Evolutionary conservation across 2,329 filamentous ascomycete genomes (phyloP), one percentile per base, ranked within the genome.

Genomic region (Calonectria fujianensis): DNA sequence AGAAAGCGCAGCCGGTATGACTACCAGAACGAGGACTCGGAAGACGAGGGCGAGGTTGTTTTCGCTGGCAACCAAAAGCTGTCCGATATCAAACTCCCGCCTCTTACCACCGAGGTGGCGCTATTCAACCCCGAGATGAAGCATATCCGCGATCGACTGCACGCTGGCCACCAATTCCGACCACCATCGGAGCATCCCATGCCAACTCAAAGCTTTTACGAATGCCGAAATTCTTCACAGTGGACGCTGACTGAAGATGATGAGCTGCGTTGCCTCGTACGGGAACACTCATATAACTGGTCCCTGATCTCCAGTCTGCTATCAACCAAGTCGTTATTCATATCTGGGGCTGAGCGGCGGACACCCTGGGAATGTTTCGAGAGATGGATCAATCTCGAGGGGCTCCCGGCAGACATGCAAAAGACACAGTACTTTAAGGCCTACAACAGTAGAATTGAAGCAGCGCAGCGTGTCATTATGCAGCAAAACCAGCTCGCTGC

Each of bases 311-410:
- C 96, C 1, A 94, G 92, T 79, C 93, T 96, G 74, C 87, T 98
- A 69, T 90, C 92, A 2, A 90, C 94, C 20, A 92, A 92, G 68
- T 97, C 95, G 0, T 84, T 93, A 18, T 97, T 95, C 82, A 90
- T 92, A n/a, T 96, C 96, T 27, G 95, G 95, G 2, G 93, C 95
- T 14, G 96, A 98, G 83, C 91, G 97, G 75, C 92, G 97, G 63
- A 98, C 96, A 3, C 96, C 96, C 0, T 99, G 97, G 97, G 97
- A 99, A 86, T 99, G 97, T 83, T 99, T 99, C 80, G 97, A 99
- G 85, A 92, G 97, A 54, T 99, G 96, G 96, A 94, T 98, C 70
- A 93, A 94, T 79, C 88, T 98, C 16, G 97, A 98, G 85, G 96
- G 96, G 1, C 88, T 98, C 48, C 96, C 97, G 6, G 92, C 94